Base-by-base conservation (phyloP, 2,329 filamentous ascomycete genomes). In the Fusarium sp. region DNA sequence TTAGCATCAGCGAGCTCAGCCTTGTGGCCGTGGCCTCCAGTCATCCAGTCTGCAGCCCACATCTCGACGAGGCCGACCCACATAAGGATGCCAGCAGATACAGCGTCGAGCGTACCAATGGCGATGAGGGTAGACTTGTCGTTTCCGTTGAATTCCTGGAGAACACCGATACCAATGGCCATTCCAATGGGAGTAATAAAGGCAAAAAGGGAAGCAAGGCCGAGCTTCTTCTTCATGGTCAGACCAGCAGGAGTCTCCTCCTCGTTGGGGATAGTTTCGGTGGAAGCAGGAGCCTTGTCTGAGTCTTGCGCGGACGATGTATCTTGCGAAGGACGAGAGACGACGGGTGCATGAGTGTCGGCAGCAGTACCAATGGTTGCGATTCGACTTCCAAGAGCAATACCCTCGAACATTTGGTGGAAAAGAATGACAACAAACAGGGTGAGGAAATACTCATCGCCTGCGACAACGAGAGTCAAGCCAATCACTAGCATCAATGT, bases 51-150 rank as follows among this genome's bases (percentile, higher is more conserved):
- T 39, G 86, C 82, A 4, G 90, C 90, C 88, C 90, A 90, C 91
- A 94, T 93, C 80, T 94, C 92, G 0, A 94, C 91, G 3, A 94
- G 79, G 3, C 91, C 91, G 3, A 94, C 91, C 91, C 92, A 94
- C n/a, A 92, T 81, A 31, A 94, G 82, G 43, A 95, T 92, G 28
- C 92, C 92, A 0, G 92, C 91, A 2, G 89, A 92, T 12, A 94
- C 75, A 8, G 92, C 90, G 77, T 94, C 89, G 2, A 94, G 82
- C 0, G 91, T 93, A 1, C 91, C 92, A 35, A 94, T 88, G 4
- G 91, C 89, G 42, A 94, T 79, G 39, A 93, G 83, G 0, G 92
- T 94, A 3, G 84, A 83, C 5, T 84, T 85, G 70, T 92, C 86
- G 71, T 92, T 93, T 6, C 91, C 92, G 72, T 94, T 94, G 80